A percentile compares a stretch with the other conserved stretches of the same genome.
Conservation (phyloP, 2,329 filamentous ascomycete genomes). For the Acephala macrosclerotiorum region DNA sequence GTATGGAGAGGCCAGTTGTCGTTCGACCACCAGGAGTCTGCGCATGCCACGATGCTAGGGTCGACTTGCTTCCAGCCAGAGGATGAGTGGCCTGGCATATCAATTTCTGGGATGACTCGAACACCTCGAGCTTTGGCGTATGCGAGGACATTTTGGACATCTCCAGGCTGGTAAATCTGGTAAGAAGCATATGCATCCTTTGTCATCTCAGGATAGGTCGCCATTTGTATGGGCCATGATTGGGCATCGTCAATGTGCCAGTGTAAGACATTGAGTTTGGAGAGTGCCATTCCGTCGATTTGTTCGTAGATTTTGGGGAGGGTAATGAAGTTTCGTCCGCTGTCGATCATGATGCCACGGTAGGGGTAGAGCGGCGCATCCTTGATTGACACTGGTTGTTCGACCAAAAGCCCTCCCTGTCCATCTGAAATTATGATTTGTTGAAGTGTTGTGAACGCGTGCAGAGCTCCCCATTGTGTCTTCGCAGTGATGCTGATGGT, state of each 20-base stretch:
- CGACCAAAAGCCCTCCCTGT: slow-evolving; percentile 62
- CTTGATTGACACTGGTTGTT: slow-evolving; percentile 71
- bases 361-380: slow-evolving; percentile 78
- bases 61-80: slow-evolving; percentile 67
- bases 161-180: slow-evolving; percentile 69
- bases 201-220: slow-evolving; percentile 73
- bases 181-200: slow-evolving; percentile 75
- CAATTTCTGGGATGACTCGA: slow-evolving; percentile 76
- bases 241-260: slow-evolving; percentile 83
- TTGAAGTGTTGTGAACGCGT: slow-evolving; percentile 75
- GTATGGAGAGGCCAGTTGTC: slow-evolving; percentile 67
- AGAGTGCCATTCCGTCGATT: slow-evolving; percentile 78
- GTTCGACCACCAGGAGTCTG: slow-evolving; percentile 67
- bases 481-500: slow-evolving; percentile 61
- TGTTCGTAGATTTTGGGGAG: slow-evolving; percentile 74
- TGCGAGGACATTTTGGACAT: slow-evolving; percentile 71
- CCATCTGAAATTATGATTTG: slow-evolving; percentile 81
- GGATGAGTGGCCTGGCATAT: slow-evolving; percentile 78
- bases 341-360: slow-evolving; percentile 80
- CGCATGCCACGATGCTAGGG: slow-evolving; percentile 69
- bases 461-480: slow-evolving; percentile 72
- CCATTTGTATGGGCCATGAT: slow-evolving; percentile 83
- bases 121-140: slow-evolving; percentile 74
- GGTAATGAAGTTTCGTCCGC: slow-evolving; percentile 74
- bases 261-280: slow-evolving; percentile 83